Conservation (phyloP, 768 basidiomycete genomes). For the Hericium rajendrae region DNA sequence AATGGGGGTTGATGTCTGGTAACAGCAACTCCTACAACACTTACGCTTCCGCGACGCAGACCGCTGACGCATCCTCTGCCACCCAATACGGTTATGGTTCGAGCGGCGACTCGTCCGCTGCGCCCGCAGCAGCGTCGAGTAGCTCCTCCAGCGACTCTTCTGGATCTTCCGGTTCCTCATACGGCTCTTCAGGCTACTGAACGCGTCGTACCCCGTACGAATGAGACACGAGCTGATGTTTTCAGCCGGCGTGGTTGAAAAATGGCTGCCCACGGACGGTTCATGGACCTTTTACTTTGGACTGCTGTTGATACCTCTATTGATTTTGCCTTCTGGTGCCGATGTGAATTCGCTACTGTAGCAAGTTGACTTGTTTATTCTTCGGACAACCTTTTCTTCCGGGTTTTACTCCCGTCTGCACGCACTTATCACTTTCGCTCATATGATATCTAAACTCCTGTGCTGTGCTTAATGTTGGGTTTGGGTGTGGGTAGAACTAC, state of each 20-base stretch:
- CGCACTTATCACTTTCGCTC: neutral
- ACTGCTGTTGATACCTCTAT: neutral
- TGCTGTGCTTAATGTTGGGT: neutral
- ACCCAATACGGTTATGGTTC: constrained; percentile 15
- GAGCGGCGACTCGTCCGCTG: neutral
- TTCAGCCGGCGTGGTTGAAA: neutral
- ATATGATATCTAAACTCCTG: neutral
- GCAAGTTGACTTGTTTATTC: neutral
- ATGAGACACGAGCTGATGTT: neutral
- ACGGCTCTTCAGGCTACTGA: neutral
- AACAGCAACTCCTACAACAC: constrained; percentile 42
- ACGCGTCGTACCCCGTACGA: neutral
- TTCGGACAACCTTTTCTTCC: neutral
- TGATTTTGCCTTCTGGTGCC: neutral
- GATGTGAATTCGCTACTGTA: neutral
- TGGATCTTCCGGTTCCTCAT: constrained; percentile 6
- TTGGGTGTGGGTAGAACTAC: neutral
- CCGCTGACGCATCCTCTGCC: constrained; percentile 9
- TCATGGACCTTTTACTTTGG: neutral
- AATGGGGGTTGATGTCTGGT: constrained; percentile 40
- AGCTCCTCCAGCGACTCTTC: constrained; percentile 3
- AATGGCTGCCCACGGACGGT: neutral
- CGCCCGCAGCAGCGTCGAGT: neutral
- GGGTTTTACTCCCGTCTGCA: neutral
- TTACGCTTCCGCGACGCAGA: constrained; percentile 16